phyloP scores from a whole-genome alignment of 371 early-diverging fungal species.

The Amoeboaphelidium protococcarum region DNA sequence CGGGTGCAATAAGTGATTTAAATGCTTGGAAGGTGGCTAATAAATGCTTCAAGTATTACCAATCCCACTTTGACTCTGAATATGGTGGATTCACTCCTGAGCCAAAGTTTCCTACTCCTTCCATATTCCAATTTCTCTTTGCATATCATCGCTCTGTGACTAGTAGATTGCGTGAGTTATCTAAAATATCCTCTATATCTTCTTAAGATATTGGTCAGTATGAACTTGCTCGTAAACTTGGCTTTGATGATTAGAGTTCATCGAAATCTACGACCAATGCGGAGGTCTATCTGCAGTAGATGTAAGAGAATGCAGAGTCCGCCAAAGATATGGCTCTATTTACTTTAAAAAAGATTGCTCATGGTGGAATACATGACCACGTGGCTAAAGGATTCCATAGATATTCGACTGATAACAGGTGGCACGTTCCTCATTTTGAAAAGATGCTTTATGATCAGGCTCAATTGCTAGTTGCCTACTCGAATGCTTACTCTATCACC shows the following conservation, averaged over 20 bases:
- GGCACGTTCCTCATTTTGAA: slow-evolving; percentile 28
- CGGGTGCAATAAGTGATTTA: not conserved
- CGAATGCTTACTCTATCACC: slow-evolving; percentile 18
- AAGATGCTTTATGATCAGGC: slow-evolving; percentile 40
- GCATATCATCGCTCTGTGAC: slow-evolving; percentile 17
- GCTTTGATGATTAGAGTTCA: slow-evolving; percentile 3
- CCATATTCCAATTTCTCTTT: slow-evolving; percentile 23
- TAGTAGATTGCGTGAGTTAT: too few relatives aligned
- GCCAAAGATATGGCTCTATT: slow-evolving; percentile 25
- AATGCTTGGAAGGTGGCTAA: slow-evolving; percentile 1
- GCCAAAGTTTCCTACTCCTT: slow-evolving; percentile 37
- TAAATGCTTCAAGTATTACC: slow-evolving; percentile 14
- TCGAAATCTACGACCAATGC: not conserved
- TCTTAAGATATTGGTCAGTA: too few relatives aligned
- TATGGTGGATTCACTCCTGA: slow-evolving; percentile 28
- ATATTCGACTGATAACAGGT: slow-evolving; percentile 13
- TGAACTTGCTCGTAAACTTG: too few relatives aligned
- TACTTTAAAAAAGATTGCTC: slow-evolving; percentile 15
- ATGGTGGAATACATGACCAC: slow-evolving; percentile 37
- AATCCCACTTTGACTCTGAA: slow-evolving; percentile 15
- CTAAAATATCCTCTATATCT: too few relatives aligned
- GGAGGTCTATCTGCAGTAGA: not conserved
- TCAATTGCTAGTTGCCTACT: slow-evolving; percentile 22
- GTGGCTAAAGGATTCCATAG: slow-evolving; percentile 30
- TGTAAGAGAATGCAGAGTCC: slow-evolving; percentile 6